A percentile compares a stretch with the other conserved stretches of the same genome.
Evolutionary conservation across 2,329 filamentous ascomycete species (phyloP).

Genomic region (Phialophora verrucosa): DNA sequence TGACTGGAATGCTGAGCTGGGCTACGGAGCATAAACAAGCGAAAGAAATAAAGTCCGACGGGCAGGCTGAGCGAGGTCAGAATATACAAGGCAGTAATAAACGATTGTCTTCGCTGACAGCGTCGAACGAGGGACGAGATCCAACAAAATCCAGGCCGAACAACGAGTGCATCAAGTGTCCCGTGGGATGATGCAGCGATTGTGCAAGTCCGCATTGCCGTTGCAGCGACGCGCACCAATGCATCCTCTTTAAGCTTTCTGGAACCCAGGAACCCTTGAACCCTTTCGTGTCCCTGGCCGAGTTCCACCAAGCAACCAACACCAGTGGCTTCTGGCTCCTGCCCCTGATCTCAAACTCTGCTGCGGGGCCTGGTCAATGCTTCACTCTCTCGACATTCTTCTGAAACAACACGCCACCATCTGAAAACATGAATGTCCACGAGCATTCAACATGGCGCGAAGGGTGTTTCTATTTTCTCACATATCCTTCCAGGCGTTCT

Average conservation of each 20-base stretch:
- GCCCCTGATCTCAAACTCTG: constrained; percentile 36
- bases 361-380: constrained; percentile 13
- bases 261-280: neutral
- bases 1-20: constrained; percentile 31
- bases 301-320: constrained; percentile 5
- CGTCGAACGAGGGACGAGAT: constrained; percentile 17
- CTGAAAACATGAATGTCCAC: constrained; percentile 9
- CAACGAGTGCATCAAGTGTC: neutral
- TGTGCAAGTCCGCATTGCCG: constrained; percentile 9
- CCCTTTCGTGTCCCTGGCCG: neutral
- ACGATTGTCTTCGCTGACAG: constrained; percentile 33
- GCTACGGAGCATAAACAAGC: constrained; percentile 16
- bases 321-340: constrained; percentile 23
- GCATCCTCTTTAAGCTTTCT: constrained; percentile 1
- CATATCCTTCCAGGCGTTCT: neutral
- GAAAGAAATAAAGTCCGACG: constrained; percentile 27
- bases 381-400: constrained; percentile 3
- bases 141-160: constrained; percentile 18
- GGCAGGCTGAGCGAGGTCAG: constrained; percentile 21
- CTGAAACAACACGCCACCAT: constrained; percentile 33
- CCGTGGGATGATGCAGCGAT: constrained; percentile 14
- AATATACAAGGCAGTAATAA: constrained; percentile 25
- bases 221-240: constrained; percentile 19
- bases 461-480: constrained; percentile 4
- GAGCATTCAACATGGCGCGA: neutral